phyloP scores from a whole-genome alignment of 768 basidiomycete species.

The Lactarius indigo region DNA sequence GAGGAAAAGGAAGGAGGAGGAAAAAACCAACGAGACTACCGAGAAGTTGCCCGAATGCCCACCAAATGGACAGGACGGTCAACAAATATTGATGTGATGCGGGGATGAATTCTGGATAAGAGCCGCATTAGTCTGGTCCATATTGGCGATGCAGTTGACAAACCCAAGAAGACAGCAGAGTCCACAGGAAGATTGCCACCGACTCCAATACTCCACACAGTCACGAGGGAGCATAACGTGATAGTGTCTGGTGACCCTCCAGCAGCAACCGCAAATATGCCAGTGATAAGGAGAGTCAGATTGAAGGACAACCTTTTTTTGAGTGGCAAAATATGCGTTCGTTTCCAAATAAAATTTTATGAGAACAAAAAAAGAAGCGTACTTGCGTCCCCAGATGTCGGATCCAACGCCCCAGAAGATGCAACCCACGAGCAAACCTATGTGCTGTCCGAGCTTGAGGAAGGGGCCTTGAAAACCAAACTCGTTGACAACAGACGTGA shows the following conservation, averaged over 20 bases:
- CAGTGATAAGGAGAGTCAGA: slow-evolving; percentile 63
- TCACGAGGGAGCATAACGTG: slow-evolving; percentile 49
- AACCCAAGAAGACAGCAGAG: slow-evolving; percentile 71
- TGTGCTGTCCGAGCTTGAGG: slow-evolving; percentile 65
- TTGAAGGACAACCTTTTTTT: slow-evolving; percentile 68
- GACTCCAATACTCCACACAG: slow-evolving; percentile 63
- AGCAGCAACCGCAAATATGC: slow-evolving; percentile 60
- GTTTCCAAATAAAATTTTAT: not conserved
- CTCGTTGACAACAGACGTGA: slow-evolving; percentile 60
- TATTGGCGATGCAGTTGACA: slow-evolving; percentile 17
- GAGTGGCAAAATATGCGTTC: not conserved
- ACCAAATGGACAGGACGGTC: slow-evolving; percentile 74
- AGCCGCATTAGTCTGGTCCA: too few relatives aligned
- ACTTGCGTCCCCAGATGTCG: slow-evolving; percentile 72
- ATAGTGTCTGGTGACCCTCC: slow-evolving; percentile 55
- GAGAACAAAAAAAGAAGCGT: slow-evolving; percentile 8
- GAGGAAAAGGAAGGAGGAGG: not conserved
- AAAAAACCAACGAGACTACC: slow-evolving; percentile 41
- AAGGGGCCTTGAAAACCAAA: slow-evolving; percentile 59
- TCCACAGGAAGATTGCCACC: slow-evolving; percentile 76
- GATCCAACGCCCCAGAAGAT: slow-evolving; percentile 65
- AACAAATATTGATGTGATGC: slow-evolving; percentile 71
- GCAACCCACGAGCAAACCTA: slow-evolving; percentile 68
- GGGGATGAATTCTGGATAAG: slow-evolving; percentile 58
- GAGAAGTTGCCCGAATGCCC: slow-evolving; percentile 72